phyloP scores from a whole-genome alignment of 2,329 filamentous ascomycete genomes.

The Apiospora pterosperma region DNA sequence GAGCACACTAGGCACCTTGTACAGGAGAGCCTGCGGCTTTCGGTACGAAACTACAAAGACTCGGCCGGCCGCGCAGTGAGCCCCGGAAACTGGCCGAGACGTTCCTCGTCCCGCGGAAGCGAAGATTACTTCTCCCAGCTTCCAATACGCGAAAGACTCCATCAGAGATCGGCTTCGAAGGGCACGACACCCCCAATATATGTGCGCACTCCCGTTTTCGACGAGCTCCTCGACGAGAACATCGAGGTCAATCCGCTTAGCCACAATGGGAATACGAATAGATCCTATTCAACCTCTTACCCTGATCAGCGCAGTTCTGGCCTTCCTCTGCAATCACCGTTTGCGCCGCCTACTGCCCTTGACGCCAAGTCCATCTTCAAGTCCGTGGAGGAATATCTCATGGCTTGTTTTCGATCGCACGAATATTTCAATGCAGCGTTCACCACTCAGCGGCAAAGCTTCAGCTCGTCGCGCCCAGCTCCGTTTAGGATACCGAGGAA shows the following conservation, averaged over 20 bases:
- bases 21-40: conserved; percentile 35
- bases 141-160: conserved; percentile 9
- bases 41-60: conserved; percentile 29
- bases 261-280: conserved; percentile 18
- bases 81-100: conserved; percentile 9
- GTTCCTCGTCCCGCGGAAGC: conserved; percentile 12
- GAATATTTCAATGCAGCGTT: conserved; percentile 78
- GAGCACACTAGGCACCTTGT: conserved; percentile 55
- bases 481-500: conserved; percentile 25
- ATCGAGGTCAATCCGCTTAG: conserved; percentile 30
- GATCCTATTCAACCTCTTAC: conserved; percentile 45
- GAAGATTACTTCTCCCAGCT: conserved; percentile 17
- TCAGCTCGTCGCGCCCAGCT: conserved; percentile 14
- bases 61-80: conserved; percentile 9
- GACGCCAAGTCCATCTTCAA: conserved; percentile 65
- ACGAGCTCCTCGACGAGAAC: conserved; percentile 31
- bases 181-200: conserved; percentile 16
- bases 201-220: conserved; percentile 29
- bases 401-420: conserved; percentile 63
- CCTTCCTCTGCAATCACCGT: conserved; percentile 13
- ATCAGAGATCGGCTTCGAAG: conserved; percentile 16
- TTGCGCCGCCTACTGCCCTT: conserved; percentile 8
- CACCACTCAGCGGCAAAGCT: conserved; percentile 42
- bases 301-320: conserved; percentile 29
- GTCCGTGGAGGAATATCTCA: conserved; percentile 73